These are phyloP conservation scores for Tuber calosporum DNA, from an alignment of 495 filamentous ascomycete genomes.

Conservation along the genomic window DNA sequence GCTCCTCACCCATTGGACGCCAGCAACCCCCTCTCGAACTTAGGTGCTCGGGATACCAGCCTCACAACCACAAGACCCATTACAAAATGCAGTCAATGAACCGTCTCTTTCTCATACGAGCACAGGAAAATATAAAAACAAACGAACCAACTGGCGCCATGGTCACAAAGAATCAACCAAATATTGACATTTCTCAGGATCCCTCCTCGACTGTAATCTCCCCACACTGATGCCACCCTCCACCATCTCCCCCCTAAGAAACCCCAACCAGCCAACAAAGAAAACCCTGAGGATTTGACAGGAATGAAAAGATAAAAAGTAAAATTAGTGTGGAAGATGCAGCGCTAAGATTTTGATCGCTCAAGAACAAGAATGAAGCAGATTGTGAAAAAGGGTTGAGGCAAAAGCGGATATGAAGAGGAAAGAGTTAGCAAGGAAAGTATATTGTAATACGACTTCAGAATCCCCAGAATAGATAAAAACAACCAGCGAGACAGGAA, in stretches of 20 bases:
- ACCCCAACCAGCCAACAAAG: constrained; percentile 14
- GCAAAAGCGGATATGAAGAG: constrained; percentile 4
- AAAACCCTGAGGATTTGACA: constrained; percentile 18
- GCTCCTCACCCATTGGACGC: background rate
- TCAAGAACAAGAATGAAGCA: constrained; percentile 26
- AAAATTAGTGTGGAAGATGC: constrained; percentile 21
- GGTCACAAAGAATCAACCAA: background rate
- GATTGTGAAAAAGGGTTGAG: constrained; percentile 10
- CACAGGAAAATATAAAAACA: background rate
- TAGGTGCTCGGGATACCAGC: background rate
- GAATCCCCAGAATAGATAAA: constrained; percentile 22
- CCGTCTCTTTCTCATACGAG: background rate
- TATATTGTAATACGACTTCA: background rate
- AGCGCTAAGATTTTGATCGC: constrained; percentile 35
- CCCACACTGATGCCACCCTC: background rate
- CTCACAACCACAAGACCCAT: background rate
- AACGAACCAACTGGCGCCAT: background rate
- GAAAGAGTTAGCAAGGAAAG: background rate
- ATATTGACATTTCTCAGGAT: background rate
- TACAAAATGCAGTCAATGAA: background rate
- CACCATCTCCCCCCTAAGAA: constrained; percentile 21
- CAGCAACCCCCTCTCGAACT: background rate
- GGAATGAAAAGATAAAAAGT: constrained; percentile 9
- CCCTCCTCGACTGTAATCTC: background rate
- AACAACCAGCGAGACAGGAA: constrained; percentile 4